Evolutionary conservation across 1,139 yeast species (phyloP).

Genomic region (Scheffersomyces titani): DNA sequence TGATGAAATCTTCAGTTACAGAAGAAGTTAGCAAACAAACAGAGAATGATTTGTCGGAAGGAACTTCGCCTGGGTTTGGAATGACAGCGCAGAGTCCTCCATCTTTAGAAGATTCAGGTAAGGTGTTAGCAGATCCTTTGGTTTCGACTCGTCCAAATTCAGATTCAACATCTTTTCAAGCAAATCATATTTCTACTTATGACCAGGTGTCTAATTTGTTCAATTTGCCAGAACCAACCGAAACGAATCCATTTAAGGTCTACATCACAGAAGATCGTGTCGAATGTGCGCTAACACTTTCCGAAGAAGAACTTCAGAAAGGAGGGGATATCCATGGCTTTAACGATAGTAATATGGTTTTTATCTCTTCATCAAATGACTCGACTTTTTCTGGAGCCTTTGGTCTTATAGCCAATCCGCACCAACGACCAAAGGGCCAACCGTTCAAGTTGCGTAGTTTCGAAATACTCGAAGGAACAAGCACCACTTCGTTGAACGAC

Average conservation of each 20-base stretch:
- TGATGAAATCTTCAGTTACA: conserved; percentile 48
- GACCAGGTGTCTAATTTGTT: conserved; percentile 22
- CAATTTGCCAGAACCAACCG: conserved; percentile 37
- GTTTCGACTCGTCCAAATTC: background rate
- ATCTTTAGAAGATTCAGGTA: conserved; percentile 4
- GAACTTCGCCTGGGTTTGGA: conserved; percentile 13
- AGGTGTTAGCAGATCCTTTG: conserved; percentile 2
- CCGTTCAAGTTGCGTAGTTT: conserved; percentile 44
- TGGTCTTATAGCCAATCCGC: conserved; percentile 14
- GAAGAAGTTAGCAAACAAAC: conserved; percentile 16
- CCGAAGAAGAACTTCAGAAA: conserved; percentile 31
- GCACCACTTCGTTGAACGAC: conserved; percentile 55
- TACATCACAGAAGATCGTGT: conserved; percentile 22
- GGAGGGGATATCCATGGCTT: conserved; percentile 37
- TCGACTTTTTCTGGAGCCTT: conserved; percentile 23
- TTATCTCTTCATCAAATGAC: conserved; percentile 19
- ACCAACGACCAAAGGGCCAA: conserved; percentile 6
- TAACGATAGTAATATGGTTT: conserved; percentile 28
- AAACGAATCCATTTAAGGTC: conserved; percentile 25
- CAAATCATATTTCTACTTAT: background rate
- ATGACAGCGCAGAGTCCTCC: conserved; percentile 2
- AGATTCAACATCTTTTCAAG: background rate
- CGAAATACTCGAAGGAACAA: conserved; percentile 72
- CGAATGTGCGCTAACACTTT: conserved; percentile 32
- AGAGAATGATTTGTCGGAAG: conserved; percentile 13